Evolutionary conservation across 345 rosid species (phyloP), one percentile per base, ranked within the genome.

Genomic region (Melaleuca alternifolia): DNA sequence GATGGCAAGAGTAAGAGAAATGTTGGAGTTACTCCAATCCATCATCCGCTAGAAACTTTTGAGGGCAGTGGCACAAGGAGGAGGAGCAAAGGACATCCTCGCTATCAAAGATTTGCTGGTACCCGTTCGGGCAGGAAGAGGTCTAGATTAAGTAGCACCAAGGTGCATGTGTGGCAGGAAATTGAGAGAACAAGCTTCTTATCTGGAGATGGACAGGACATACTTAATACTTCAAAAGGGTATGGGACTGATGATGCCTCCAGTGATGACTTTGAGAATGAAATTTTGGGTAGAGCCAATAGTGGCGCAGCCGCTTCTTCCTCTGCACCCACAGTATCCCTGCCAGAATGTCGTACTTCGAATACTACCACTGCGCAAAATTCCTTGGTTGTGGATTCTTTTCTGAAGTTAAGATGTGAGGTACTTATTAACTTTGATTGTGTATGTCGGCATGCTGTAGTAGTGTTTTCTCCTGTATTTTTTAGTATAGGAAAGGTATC

Each of bases 1-100:
- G 98, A 98, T 94, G 96, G 93, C 54, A 95, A 91, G 89, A 95
- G 92, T 37, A 96, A 96, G 86, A 95, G 97, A 93, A 96, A 93
- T 87, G 88, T 88, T 88, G 88, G 92, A 88, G 93, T 92, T 86
- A 92, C 98, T 75, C 94, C 87, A 85, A 95, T 98, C 89, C 99
- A 94, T 90, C 99, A 96, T 92, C 99, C 99, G 10, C 98, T 98
- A 90, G 99, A 98, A 93, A 92, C 92, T 91, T 91, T 91, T 89
- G 92, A 88, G 76, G 91, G 93, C 79, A 90, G 50, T 88, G 85
- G 76, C 37, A 83, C 87, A 59, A 93, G 91, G 91, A 95, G 88
- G 88, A 90, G 90, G 62, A 84, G 90, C 85, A 93, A 94, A 91
- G 92, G 91, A 85, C 94, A 88, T 84, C 90, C 90, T 87, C 92